Evolutionary conservation across 805 yeast species (phyloP), one percentile per base, ranked within the genome.

Genomic region (Candida montana): DNA sequence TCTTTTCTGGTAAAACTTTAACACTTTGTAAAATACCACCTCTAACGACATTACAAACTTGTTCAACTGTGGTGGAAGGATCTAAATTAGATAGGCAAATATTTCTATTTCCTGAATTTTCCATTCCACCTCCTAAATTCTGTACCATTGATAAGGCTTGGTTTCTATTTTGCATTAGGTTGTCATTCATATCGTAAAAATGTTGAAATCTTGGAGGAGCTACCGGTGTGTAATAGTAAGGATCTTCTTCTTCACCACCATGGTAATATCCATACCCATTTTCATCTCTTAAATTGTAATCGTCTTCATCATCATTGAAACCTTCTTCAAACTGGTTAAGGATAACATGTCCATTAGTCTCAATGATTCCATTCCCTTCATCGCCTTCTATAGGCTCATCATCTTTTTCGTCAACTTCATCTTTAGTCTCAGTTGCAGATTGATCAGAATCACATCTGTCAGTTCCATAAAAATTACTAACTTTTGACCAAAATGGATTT

Each of bases 131-230:
- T 2, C 93, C 90, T 16, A 37, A 30, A 39, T 84, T 77, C 1
- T 91, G 80, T 1, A 95, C 95, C 48, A 89, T 85, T 31, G 90
- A 86, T 16, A 95, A 90, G 4, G 96, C 96, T 1, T 95, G 95
- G 31, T 91, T 89, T 11, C 91, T 78, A 64, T 88, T 95, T 62
- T 86, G 91, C 19, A 88, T 85, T 40, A 88, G 71, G 6, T 87
- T 83, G 39, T 44, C 45, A 23, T 43, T 31, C 13, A 35, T 30
- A n/a, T 42, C 42, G 32, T 41, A 36, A 9, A 30, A 29, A 9
- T 30, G 24, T 16, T 21, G 34, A 19, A 39, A 37, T 21, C 33
- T 37, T n/a, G 37, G 42, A 10, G 36, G 17, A 3, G 18, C 10
- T 13, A 16, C 2, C 6, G 17, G 37, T 26, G 19, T 24, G 13